Evolutionary conservation across 768 basidiomycete genomes (phyloP).

Genomic region (Amanita rubescens): DNA sequence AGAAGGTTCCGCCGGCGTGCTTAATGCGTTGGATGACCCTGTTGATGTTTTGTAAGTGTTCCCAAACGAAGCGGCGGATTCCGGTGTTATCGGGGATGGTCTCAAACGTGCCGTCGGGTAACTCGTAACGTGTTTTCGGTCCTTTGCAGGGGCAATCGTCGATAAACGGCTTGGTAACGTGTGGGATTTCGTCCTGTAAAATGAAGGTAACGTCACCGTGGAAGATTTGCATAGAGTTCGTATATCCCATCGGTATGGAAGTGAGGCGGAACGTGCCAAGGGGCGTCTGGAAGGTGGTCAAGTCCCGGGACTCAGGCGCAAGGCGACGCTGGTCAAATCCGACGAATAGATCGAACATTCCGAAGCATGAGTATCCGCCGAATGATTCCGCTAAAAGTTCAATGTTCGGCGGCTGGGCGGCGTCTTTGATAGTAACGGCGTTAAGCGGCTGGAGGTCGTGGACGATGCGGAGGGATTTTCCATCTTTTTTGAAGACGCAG

Average conservation of each 20-base stretch:
- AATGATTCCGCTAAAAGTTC: constrained; percentile 27
- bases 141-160: constrained; percentile 20
- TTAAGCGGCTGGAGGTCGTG: constrained; percentile 33
- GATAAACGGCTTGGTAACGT: constrained; percentile 24
- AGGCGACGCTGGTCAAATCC: not conserved
- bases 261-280: constrained; percentile 5
- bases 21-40: constrained; percentile 25
- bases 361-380: constrained; percentile 20
- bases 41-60: constrained; percentile 28
- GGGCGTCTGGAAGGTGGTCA: constrained; percentile 6
- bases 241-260: constrained; percentile 13
- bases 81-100: constrained; percentile 18
- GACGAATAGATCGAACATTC: not conserved
- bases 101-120: constrained; percentile 15
- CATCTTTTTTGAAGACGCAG: constrained; percentile 10
- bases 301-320: constrained; percentile 6
- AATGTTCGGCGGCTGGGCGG: constrained; percentile 24
- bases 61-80: constrained; percentile 29
- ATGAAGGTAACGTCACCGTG: constrained; percentile 22
- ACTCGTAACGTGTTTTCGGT: constrained; percentile 23
- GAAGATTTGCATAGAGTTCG: constrained; percentile 14
- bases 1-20: constrained; percentile 22
- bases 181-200: constrained; percentile 31
- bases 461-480: constrained; percentile 20
- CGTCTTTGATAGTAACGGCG: constrained; percentile 25